These are phyloP conservation scores for Spizellomyces sp. DNA, from an alignment of 192 early-diverging fungal genomes.

Conservation along the genomic window DNA sequence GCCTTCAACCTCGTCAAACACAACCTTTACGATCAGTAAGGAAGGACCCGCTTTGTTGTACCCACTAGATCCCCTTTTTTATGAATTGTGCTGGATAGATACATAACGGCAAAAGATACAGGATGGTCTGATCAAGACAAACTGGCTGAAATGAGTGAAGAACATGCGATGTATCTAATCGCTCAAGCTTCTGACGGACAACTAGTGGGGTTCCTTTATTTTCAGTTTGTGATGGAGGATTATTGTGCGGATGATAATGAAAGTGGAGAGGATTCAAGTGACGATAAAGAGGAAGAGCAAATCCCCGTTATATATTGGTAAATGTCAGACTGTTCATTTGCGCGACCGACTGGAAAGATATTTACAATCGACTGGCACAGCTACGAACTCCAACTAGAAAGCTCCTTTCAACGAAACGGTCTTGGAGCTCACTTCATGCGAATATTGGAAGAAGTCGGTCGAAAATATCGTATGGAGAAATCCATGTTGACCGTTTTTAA, in stretches of 20 bases:
- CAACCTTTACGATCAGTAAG: constrained; percentile 65
- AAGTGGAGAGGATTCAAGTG: constrained; percentile 2
- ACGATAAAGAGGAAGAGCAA: constrained; percentile 2
- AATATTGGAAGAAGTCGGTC: constrained; percentile 55
- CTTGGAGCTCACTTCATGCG: constrained; percentile 62
- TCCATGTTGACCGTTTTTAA: constrained; percentile 73
- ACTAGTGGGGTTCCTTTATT: constrained; percentile 59
- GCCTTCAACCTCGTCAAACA: constrained; percentile 58
- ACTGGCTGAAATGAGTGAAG: constrained; percentile 56
- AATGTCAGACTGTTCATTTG: neutral
- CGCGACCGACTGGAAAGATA: neutral
- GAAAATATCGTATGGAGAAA: constrained; percentile 56
- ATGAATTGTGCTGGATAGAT: constrained; percentile 36
- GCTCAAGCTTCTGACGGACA: constrained; percentile 10
- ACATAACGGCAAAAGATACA: constrained; percentile 61
- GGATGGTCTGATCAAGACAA: constrained; percentile 67
- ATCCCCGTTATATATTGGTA: constrained; percentile 67
- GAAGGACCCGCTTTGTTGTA: neutral
- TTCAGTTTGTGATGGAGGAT: constrained; percentile 68
- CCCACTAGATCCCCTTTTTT: neutral
- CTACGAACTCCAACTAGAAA: constrained; percentile 65
- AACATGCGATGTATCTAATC: constrained; percentile 58
- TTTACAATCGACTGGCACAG: constrained; percentile 34
- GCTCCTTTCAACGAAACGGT: constrained; percentile 47
- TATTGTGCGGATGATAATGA: constrained; percentile 57